A percentile compares a stretch with the other conserved stretches of the same genome.
Evolutionary conservation across 1,139 yeast species (phyloP).

Genomic region (Debaryomyces sp.): DNA sequence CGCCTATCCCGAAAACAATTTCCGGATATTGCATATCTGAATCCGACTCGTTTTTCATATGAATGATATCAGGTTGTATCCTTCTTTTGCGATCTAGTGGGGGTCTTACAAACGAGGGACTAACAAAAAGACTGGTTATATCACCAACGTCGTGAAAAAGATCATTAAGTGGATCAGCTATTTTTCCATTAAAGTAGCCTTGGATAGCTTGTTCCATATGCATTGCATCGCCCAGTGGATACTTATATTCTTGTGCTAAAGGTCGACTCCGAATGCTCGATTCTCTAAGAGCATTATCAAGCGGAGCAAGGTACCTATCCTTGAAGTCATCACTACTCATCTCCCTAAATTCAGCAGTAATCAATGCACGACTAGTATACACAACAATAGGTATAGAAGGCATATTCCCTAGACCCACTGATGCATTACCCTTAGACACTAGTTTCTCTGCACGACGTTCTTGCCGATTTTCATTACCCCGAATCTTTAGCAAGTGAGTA

Average conservation of each 20-base stretch:
- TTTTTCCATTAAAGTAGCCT: conserved; percentile 1
- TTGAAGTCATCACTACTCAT: neutral
- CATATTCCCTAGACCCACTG: neutral
- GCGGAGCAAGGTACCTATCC: too few species aligned
- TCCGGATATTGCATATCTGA: conserved; percentile 3
- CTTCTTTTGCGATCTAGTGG: neutral
- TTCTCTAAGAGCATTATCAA: too few species aligned
- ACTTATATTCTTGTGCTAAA: neutral
- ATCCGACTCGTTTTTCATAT: neutral
- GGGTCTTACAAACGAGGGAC: neutral
- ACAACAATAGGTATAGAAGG: too few species aligned
- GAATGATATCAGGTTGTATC: conserved; percentile 6
- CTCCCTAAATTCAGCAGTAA: too few species aligned
- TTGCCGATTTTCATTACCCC: neutral
- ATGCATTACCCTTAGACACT: conserved; percentile 6
- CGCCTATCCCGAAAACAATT: conserved; percentile 5
- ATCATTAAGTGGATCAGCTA: neutral
- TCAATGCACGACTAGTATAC: too few species aligned
- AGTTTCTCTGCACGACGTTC: neutral
- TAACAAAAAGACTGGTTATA: neutral
- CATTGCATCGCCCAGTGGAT: conserved; percentile 3
- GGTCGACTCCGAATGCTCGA: too few species aligned
- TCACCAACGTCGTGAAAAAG: conserved; percentile 2
- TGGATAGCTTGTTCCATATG: conserved; percentile 5
- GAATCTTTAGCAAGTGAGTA: neutral